These are phyloP conservation scores for Paulownia fortunei DNA, from an alignment of 257 asterid genomes.

Conservation along the genomic window DNA sequence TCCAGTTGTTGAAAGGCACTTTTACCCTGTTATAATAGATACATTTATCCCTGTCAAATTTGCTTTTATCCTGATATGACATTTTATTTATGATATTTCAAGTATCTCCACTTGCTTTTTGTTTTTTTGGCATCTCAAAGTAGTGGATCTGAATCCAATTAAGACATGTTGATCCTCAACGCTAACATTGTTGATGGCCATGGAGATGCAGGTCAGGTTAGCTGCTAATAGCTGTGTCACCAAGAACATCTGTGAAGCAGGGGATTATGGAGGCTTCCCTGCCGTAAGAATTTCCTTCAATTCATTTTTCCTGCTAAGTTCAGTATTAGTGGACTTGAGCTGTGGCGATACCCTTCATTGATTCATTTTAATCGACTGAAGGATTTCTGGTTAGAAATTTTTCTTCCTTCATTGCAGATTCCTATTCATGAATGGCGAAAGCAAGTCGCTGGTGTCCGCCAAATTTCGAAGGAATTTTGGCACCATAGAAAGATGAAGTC, in stretches of 20 bases:
- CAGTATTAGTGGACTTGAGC: neutral
- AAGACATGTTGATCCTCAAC: neutral
- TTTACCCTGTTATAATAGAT: neutral
- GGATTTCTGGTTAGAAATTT: neutral
- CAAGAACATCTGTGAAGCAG: slow-evolving; percentile 77
- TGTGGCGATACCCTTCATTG: neutral
- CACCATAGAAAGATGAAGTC: slow-evolving; percentile 20
- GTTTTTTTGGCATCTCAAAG: neutral
- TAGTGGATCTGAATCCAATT: neutral
- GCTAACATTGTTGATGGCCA: slow-evolving; percentile 17
- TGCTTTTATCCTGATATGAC: neutral
- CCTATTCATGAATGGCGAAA: slow-evolving; percentile 84
- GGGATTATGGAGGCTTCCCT: slow-evolving; percentile 98
- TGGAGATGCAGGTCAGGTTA: slow-evolving; percentile 70
- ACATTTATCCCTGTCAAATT: neutral
- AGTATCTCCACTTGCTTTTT: neutral
- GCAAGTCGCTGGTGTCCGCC: slow-evolving; percentile 62
- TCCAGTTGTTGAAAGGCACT: neutral
- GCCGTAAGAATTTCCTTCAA: slow-evolving; percentile 67
- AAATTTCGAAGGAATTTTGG: slow-evolving; percentile 39
- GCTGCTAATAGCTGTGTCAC: slow-evolving; percentile 90
- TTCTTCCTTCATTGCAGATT: slow-evolving; percentile 47
- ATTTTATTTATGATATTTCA: neutral
- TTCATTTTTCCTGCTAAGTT: neutral
- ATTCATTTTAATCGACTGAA: neutral